Evolutionary conservation across 148 eudicot genomes (phyloP).

Genomic region (Chenopodium album): DNA sequence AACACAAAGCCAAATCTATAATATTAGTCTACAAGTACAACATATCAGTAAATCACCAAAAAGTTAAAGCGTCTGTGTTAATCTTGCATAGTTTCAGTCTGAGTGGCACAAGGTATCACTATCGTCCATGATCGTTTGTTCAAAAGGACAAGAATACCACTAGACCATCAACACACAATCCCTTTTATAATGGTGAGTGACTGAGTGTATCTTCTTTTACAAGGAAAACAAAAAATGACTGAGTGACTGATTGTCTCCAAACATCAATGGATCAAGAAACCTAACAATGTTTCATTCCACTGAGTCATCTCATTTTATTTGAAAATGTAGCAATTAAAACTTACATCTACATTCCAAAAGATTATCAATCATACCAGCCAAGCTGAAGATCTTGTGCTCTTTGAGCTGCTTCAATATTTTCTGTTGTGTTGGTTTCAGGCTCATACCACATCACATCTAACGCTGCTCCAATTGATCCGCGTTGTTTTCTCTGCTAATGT

Average conservation of each 20-base stretch:
- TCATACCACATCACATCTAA: slow-evolving; percentile 80
- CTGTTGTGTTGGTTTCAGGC: slow-evolving; percentile 62
- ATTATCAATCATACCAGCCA: slow-evolving; percentile 55
- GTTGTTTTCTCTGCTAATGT: slow-evolving; percentile 46
- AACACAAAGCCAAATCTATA: too few species aligned
- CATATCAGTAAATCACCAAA: too few species aligned
- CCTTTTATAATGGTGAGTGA: too few species aligned
- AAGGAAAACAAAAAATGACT: too few species aligned
- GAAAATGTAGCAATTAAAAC: not conserved
- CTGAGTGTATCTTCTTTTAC: too few species aligned
- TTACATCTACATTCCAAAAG: not conserved
- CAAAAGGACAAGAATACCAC: too few species aligned
- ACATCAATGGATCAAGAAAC: slow-evolving; percentile 65
- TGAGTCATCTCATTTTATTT: not conserved
- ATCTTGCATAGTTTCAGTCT: too few species aligned
- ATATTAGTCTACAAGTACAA: too few species aligned
- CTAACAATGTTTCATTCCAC: slow-evolving; percentile 23
- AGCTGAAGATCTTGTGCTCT: slow-evolving; percentile 78
- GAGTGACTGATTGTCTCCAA: slow-evolving; percentile 51
- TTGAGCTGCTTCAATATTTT: slow-evolving; percentile 71
- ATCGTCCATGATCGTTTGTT: too few species aligned
- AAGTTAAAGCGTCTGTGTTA: too few species aligned
- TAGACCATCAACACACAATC: too few species aligned
- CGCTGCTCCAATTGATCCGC: slow-evolving; percentile 59
- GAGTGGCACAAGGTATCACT: too few species aligned